A percentile compares a stretch with the other conserved stretches of the same genome.
Conservation (phyloP, 768 basidiomycete genomes). For the Sistotremastrum niveocremeum region DNA sequence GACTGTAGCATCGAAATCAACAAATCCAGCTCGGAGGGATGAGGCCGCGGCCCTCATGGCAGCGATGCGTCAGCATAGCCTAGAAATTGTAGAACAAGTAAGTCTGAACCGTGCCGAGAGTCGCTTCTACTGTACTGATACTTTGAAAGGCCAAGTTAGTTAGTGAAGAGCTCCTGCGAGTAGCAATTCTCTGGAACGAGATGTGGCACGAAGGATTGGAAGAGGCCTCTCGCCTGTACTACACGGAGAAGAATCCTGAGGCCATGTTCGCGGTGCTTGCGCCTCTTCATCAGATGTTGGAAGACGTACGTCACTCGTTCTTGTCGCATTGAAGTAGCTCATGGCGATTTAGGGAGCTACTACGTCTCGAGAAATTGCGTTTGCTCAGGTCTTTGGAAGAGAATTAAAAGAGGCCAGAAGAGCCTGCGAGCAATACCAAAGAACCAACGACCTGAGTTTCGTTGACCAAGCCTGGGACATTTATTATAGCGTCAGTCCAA, state of each 20-base stretch:
- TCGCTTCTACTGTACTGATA: background rate
- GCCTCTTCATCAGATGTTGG: conserved; percentile 85
- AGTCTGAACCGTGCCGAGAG: background rate
- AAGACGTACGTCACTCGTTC: conserved; percentile 44
- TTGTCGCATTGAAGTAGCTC: background rate
- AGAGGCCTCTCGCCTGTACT: conserved; percentile 92
- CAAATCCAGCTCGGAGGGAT: conserved; percentile 64
- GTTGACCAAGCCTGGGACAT: conserved; percentile 98
- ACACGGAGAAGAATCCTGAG: conserved; percentile 91
- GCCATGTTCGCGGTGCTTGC: conserved; percentile 93
- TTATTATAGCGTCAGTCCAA: conserved; percentile 70
- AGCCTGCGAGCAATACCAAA: conserved; percentile 74
- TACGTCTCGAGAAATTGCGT: conserved; percentile 89
- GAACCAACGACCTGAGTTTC: conserved; percentile 76
- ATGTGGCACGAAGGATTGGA: conserved; percentile 98
- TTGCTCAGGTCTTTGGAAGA: conserved; percentile 84
- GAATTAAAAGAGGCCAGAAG: conserved; percentile 89
- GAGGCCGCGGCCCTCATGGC: conserved; percentile 84
- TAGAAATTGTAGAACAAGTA: conserved; percentile 76
- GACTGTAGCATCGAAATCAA: conserved; percentile 94
- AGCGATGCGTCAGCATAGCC: conserved; percentile 86
- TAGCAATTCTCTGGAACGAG: conserved; percentile 98
- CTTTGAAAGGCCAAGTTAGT: conserved; percentile 60
- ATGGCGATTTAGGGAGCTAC: conserved; percentile 58
- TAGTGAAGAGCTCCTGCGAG: conserved; percentile 88